Evolutionary conservation across 1,284 basidiomycete genomes (phyloP).

Genomic region (Fomes fomentarius): DNA sequence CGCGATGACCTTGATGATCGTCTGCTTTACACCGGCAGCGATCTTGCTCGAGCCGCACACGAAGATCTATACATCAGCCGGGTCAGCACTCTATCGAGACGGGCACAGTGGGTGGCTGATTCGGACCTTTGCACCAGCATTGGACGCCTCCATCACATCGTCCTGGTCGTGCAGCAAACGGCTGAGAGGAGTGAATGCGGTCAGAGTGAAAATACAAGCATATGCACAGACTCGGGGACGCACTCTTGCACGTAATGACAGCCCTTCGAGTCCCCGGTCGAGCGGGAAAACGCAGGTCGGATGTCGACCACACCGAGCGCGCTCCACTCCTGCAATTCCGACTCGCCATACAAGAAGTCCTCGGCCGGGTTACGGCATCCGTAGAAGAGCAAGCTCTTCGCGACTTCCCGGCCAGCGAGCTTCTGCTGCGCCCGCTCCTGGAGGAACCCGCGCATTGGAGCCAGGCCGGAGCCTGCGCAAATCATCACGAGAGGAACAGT

Average conservation of each 20-base stretch:
- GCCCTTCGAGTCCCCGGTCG: conserved; percentile 38
- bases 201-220: too few relatives aligned
- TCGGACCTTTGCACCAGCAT: conserved; percentile 49
- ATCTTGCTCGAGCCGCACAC: conserved; percentile 46
- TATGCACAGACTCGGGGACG: too few relatives aligned
- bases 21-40: conserved; percentile 39
- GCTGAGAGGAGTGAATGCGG: too few relatives aligned
- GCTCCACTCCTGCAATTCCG: conserved; percentile 46
- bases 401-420: conserved; percentile 45
- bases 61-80: conserved; percentile 38
- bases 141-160: conserved; percentile 38
- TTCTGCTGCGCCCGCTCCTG: conserved; percentile 54
- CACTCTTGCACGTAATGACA: conserved; percentile 53
- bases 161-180: conserved; percentile 47
- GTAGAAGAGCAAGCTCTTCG: conserved; percentile 49
- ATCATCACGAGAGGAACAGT: conserved; percentile 49
- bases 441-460: conserved; percentile 57
- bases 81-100: neutral
- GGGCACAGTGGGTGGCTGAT: neutral
- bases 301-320: conserved; percentile 49
- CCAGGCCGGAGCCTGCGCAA: conserved; percentile 52
- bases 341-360: conserved; percentile 49
- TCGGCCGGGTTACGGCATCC: conserved; percentile 46
- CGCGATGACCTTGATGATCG: conserved; percentile 39
- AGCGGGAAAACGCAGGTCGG: conserved; percentile 50